Evolutionary conservation across 306 rosid genomes (phyloP), one percentile per base, ranked within the genome.

Genomic region (Cucurbita pepo): DNA sequence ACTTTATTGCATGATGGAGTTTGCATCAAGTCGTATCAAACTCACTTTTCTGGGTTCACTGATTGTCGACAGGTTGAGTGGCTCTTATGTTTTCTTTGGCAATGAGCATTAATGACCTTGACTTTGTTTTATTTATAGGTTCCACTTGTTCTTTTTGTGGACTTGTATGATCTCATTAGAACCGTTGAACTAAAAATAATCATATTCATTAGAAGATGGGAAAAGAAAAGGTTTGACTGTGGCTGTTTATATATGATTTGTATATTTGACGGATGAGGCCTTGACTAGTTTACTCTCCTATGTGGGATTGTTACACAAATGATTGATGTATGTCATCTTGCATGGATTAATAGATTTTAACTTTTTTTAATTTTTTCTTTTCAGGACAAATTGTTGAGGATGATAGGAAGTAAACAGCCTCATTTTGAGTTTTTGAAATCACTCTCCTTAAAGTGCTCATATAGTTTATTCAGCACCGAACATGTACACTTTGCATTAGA

Each of bases 381-480:
- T 1, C 88, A 90, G 99, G 96, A 83, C 58, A 88, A 81, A 55
- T 81, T 90, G 84, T 74, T 87, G 83, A 78, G 71, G 52, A 81
- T 83, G 78, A 71, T 86, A 21, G 92, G 96, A 74, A 86, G 82
- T 69, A 83, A 59, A 76, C 81, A 82, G 81, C 83, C 85, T 30
- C 45, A 73, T 78, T 85, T 85, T 78, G 92, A 89, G 82, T 91
- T 89, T 80, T 76, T 94, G 34, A 73, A 80, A 54, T 79, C 79
- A 61, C 88, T 94, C 47, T 82, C 91, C 77, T 86, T 86, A 56
- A 94, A 86, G 80, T 89, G 99, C 85, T 94, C 96, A 60, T 77
- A 78, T 62, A 91, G 85, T 76, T 82, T 87, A 83, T 94, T 94
- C 83, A 80, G 89, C 85, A 77, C 92, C 55, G 96, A 84, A 70